phyloP scores from a whole-genome alignment of 257 asterid species.

The Solanum arcanum region DNA sequence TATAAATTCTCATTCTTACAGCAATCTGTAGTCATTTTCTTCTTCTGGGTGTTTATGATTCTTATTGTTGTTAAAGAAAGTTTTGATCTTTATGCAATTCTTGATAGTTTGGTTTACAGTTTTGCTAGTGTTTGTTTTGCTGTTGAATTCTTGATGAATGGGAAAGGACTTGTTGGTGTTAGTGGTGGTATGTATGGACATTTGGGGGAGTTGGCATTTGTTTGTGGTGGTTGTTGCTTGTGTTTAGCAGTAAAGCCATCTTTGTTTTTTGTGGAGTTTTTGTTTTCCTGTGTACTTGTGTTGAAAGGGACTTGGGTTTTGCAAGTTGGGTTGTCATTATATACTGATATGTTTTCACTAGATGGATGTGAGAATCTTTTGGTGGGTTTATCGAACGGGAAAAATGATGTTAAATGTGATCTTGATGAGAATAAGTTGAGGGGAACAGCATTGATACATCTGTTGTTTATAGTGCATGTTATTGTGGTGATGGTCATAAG shows the following conservation, averaged over 20 bases:
- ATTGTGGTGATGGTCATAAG: conserved; percentile 23
- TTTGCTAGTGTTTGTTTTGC: conserved; percentile 44
- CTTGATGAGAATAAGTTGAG: conserved; percentile 68
- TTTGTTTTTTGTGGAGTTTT: conserved; percentile 48
- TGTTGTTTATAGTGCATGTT: conserved; percentile 38
- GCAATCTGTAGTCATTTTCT: conserved; percentile 45
- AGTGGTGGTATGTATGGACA: conserved; percentile 38
- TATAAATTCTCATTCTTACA: conserved; percentile 62
- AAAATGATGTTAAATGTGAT: conserved; percentile 49
- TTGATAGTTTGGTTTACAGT: conserved; percentile 42
- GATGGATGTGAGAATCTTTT: conserved; percentile 56
- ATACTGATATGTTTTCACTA: conserved; percentile 48
- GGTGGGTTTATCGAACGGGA: conserved; percentile 8
- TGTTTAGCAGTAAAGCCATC: conserved; percentile 47
- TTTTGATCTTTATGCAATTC: conserved; percentile 36
- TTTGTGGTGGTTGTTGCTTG: conserved; percentile 52
- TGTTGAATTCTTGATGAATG: conserved; percentile 47
- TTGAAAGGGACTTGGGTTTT: conserved; percentile 78
- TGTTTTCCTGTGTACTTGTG: conserved; percentile 50
- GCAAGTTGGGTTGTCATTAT: conserved; percentile 71
- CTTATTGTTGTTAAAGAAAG: conserved; percentile 38
- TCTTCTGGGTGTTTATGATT: conserved; percentile 57
- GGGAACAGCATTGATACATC: conserved; percentile 48
- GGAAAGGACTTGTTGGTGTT: conserved; percentile 51
- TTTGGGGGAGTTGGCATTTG: conserved; percentile 36